A percentile compares a stretch with the other conserved stretches of the same genome.
These are phyloP conservation scores for Epichloe amarillans DNA, from an alignment of 2,329 filamentous ascomycete species.

Conservation along the genomic window DNA sequence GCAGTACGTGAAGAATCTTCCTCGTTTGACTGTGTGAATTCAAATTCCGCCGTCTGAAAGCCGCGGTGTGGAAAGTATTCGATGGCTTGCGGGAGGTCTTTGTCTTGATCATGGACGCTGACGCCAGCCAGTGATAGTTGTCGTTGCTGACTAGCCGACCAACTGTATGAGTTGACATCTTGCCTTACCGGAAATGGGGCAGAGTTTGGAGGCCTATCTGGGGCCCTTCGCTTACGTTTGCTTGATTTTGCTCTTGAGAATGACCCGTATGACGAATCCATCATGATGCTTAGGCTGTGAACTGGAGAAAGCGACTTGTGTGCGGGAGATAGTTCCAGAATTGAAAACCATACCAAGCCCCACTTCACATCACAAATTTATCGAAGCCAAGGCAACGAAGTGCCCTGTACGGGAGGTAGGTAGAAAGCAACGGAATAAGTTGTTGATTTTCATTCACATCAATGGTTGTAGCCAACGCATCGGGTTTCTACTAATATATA, in stretches of 20 bases:
- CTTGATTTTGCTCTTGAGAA: not conserved
- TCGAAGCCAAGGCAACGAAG: not conserved
- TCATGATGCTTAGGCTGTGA: not conserved
- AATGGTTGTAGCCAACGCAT: no score
- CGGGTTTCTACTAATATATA: no score
- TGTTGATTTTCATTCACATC: no score
- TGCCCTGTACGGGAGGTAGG: no score
- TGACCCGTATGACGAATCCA: not conserved
- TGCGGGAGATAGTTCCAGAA: not conserved
- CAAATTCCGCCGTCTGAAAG: constrained; percentile 4
- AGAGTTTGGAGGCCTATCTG: constrained; percentile 4
- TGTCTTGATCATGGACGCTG: constrained; percentile 33
- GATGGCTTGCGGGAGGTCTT: constrained; percentile 24
- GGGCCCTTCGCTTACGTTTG: constrained; percentile 3
- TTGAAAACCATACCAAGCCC: not conserved
- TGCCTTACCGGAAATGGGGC: constrained; percentile 12
- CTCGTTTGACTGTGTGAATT: constrained; percentile 2
- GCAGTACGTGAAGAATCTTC: constrained; percentile 35
- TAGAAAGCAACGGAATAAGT: no score
- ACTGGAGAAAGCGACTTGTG: not conserved
- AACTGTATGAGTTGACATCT: constrained; percentile 41
- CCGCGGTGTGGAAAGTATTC: constrained; percentile 39
- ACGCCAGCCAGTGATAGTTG: constrained; percentile 44
- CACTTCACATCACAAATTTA: not conserved
- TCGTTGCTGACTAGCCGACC: constrained; percentile 34